Percentiles rank a stretch among this genome's conserved stretches.
Conservation (phyloP, 495 filamentous ascomycete genomes). For the Neurospora sp. region DNA sequence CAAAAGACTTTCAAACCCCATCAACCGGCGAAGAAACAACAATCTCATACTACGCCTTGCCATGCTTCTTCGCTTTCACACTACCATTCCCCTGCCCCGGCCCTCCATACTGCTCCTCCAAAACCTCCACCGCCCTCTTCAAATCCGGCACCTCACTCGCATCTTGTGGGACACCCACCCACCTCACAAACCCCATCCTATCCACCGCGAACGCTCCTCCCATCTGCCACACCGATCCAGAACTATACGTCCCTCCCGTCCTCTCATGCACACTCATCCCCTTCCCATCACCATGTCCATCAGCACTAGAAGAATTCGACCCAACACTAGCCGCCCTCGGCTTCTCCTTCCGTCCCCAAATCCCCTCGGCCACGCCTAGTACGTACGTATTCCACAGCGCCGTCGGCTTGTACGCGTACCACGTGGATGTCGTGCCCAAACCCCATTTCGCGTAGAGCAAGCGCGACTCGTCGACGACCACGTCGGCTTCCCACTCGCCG, state of each 20-base stretch:
- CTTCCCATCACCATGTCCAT: background rate
- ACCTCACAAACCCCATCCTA: slow-evolving; percentile 36
- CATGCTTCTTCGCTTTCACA: slow-evolving; percentile 14
- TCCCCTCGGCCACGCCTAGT: slow-evolving; percentile 41
- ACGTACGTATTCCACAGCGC: slow-evolving; percentile 36
- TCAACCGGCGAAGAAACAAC: slow-evolving; percentile 1
- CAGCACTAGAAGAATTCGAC: background rate
- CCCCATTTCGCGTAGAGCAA: slow-evolving; percentile 46
- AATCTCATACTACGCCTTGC: slow-evolving; percentile 10
- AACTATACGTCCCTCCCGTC: background rate
- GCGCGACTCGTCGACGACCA: slow-evolving; percentile 44
- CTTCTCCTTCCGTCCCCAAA: slow-evolving; percentile 35
- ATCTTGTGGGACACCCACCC: slow-evolving; percentile 28
- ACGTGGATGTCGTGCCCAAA: slow-evolving; percentile 38
- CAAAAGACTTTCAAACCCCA: background rate
- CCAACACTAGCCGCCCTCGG: slow-evolving; percentile 33
- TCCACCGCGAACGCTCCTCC: slow-evolving; percentile 47
- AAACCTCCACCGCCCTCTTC: slow-evolving; percentile 29
- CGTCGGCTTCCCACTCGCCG: slow-evolving; percentile 39
- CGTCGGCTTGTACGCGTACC: slow-evolving; percentile 38
- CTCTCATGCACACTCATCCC: background rate
- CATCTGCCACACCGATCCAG: slow-evolving; percentile 43
- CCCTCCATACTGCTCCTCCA: slow-evolving; percentile 7
- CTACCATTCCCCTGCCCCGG: slow-evolving; percentile 29
- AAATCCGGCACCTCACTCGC: slow-evolving; percentile 44